phyloP scores from a whole-genome alignment of 495 filamentous ascomycete genomes.

The Saxophila tyrrhenica region DNA sequence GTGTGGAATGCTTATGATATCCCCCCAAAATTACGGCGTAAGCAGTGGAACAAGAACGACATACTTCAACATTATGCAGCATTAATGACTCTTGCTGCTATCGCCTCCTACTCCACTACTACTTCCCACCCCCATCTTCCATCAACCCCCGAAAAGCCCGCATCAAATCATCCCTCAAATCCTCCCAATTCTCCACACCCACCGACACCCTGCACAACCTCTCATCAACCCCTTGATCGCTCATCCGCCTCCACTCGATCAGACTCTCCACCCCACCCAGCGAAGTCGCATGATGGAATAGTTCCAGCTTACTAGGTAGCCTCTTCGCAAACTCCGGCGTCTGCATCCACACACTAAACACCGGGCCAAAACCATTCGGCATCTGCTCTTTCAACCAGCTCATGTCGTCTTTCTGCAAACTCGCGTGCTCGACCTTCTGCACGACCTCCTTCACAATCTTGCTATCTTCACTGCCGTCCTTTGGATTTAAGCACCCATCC shows the following conservation, averaged over 20 bases:
- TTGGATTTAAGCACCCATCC: slow-evolving; percentile 33
- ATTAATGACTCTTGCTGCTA: no score
- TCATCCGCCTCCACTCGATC: slow-evolving; percentile 85
- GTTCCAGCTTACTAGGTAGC: slow-evolving; percentile 62
- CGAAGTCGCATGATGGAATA: slow-evolving; percentile 93
- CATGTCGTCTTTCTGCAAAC: slow-evolving; percentile 38
- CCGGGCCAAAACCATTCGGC: slow-evolving; percentile 81
- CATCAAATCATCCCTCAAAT: slow-evolving; percentile 65
- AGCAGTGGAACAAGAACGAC: background rate
- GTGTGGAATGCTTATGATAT: background rate
- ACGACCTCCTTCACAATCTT: slow-evolving; percentile 42
- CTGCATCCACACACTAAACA: slow-evolving; percentile 65
- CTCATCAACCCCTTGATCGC: slow-evolving; percentile 59
- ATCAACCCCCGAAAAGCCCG: slow-evolving; percentile 51
- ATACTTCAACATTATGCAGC: background rate
- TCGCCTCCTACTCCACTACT: background rate
- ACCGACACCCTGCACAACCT: slow-evolving; percentile 70
- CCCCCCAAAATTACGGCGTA: background rate
- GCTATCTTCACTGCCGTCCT: slow-evolving; percentile 22
- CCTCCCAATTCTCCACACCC: slow-evolving; percentile 79
- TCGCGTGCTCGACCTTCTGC: slow-evolving; percentile 58
- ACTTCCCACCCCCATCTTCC: background rate
- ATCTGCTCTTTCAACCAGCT: slow-evolving; percentile 78
- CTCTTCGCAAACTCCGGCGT: slow-evolving; percentile 46
- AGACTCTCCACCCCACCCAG: slow-evolving; percentile 88